phyloP scores from a whole-genome alignment of 257 asterid species.

The Mentha longifolia region DNA sequence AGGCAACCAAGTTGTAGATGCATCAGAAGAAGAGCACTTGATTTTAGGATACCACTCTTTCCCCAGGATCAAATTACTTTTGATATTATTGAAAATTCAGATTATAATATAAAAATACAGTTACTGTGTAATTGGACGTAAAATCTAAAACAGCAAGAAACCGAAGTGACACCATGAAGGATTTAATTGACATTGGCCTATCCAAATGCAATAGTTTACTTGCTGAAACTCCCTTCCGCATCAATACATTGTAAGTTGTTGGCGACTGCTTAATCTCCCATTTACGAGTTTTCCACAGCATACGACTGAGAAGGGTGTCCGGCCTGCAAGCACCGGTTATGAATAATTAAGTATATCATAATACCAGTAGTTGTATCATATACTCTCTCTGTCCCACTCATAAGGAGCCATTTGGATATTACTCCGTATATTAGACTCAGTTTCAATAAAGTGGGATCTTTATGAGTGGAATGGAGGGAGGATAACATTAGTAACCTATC shows the following conservation, averaged over 20 bases:
- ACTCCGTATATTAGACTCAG: too few relatives aligned
- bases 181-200: constrained; percentile 12
- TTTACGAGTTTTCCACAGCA: constrained; percentile 65
- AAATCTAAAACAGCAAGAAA: constrained; percentile 26
- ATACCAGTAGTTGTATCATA: constrained; percentile 9
- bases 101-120: constrained; percentile 8
- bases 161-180: constrained; percentile 7
- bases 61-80: background rate
- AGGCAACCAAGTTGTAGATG: background rate
- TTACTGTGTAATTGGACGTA: constrained; percentile 7
- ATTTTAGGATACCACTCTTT: background rate
- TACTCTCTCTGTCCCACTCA: too few relatives aligned
- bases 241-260: constrained; percentile 45
- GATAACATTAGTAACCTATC: too few relatives aligned
- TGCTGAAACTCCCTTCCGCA: constrained; percentile 53
- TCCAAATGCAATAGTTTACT: constrained; percentile 48
- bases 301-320: constrained; percentile 76
- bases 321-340: constrained; percentile 65
- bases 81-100: constrained; percentile 20
- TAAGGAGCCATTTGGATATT: too few relatives aligned
- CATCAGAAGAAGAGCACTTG: background rate
- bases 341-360: constrained; percentile 3
- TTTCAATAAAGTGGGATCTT: too few relatives aligned
- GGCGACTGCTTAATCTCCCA: constrained; percentile 42
- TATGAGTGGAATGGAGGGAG: too few relatives aligned